Evolutionary conservation across 2,329 filamentous ascomycete species (phyloP).

Genomic region (Cladobotryum protrusum): DNA sequence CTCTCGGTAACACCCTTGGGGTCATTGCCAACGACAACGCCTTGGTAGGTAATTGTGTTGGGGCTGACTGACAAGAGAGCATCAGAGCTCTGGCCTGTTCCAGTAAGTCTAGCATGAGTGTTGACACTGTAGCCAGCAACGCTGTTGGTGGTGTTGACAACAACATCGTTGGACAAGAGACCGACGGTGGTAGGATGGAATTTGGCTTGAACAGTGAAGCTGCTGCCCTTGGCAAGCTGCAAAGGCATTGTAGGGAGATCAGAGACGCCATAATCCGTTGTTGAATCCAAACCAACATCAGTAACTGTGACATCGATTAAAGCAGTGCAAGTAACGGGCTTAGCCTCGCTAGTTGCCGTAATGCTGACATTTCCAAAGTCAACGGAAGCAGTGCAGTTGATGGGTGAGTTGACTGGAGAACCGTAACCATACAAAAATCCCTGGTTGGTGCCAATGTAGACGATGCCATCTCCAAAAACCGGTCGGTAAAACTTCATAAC

Average conservation of each 20-base stretch:
- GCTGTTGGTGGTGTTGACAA: conserved; percentile 42
- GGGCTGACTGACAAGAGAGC: conserved; percentile 44
- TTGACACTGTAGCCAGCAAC: conserved; percentile 39
- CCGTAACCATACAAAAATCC: conserved; percentile 52
- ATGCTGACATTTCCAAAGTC: conserved; percentile 43
- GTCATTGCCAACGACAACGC: conserved; percentile 39
- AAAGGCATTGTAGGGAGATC: conserved; percentile 27
- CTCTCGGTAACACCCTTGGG: conserved; percentile 34
- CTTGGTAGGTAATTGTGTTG: conserved; percentile 41
- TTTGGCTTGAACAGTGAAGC: conserved; percentile 36
- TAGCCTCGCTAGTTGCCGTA: conserved; percentile 22
- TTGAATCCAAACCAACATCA: conserved; percentile 28
- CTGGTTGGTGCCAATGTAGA: conserved; percentile 46
- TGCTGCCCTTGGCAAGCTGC: conserved; percentile 27
- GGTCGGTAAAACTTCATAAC: conserved; percentile 52
- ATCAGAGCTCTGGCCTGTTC: conserved; percentile 40
- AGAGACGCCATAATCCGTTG: conserved; percentile 31
- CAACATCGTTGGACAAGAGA: conserved; percentile 39
- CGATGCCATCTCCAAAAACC: conserved; percentile 50
- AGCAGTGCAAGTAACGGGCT: conserved; percentile 42
- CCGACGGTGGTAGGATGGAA: conserved; percentile 45
- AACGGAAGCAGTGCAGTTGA: conserved; percentile 46
- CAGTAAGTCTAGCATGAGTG: conserved; percentile 41
- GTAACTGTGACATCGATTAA: conserved; percentile 37
- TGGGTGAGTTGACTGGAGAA: conserved; percentile 45